Conservation (phyloP, 1,284 basidiomycete species). For the Sanguinoderma infundibulare region DNA sequence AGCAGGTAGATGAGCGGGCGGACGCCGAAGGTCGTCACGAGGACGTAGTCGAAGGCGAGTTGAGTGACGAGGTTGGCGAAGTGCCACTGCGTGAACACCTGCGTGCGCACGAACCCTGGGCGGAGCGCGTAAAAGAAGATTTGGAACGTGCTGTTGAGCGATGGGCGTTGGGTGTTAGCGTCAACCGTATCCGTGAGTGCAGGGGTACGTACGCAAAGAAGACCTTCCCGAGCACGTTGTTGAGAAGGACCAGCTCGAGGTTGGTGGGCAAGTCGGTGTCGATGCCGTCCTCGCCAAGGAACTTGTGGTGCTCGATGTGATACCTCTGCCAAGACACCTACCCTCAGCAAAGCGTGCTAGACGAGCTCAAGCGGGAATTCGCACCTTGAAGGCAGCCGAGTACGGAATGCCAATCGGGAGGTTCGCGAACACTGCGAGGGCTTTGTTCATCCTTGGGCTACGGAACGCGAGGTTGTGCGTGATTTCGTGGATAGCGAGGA, state of each 20-base stretch:
- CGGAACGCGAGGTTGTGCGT: conserved; percentile 97
- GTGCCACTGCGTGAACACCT: conserved; percentile 87
- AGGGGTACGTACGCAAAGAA: conserved; percentile 81
- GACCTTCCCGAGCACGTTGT: conserved; percentile 96
- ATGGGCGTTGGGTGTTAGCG: background rate
- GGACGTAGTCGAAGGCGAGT: conserved; percentile 72
- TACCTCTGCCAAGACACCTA: conserved; percentile 60
- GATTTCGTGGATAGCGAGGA: conserved; percentile 98
- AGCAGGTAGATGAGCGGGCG: conserved; percentile 85
- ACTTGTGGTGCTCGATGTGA: conserved; percentile 95
- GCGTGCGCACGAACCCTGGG: conserved; percentile 91
- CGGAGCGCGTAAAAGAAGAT: conserved; percentile 98
- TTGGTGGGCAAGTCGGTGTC: conserved; percentile 94
- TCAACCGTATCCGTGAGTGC: background rate
- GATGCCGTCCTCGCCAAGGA: conserved; percentile 93
- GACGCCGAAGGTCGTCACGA: conserved; percentile 66
- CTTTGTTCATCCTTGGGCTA: conserved; percentile 83
- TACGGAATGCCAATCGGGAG: conserved; percentile 95
- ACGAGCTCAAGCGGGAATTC: conserved; percentile 12
- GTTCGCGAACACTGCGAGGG: conserved; percentile 90
- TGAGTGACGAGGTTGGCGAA: conserved; percentile 76
- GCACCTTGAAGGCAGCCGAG: conserved; percentile 93
- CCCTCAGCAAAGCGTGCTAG: background rate
- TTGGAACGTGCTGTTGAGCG: conserved; percentile 82
- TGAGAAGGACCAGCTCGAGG: conserved; percentile 84